Evolutionary conservation across 331 rosid species (phyloP).

Genomic region (Quercus lobata): DNA sequence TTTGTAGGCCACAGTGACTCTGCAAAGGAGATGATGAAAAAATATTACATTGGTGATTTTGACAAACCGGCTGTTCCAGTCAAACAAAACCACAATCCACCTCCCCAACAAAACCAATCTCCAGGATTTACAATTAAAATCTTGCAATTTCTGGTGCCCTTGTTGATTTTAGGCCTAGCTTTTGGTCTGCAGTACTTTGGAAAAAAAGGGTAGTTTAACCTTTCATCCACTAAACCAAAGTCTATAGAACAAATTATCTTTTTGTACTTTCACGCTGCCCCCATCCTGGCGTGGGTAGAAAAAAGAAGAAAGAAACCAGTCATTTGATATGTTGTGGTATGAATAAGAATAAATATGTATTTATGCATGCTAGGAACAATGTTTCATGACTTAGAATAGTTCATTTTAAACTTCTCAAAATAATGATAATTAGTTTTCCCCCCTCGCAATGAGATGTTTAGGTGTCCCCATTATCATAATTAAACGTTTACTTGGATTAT

Average conservation of each 20-base stretch:
- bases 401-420: too few species aligned
- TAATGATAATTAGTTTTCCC: too few species aligned
- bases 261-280: neutral
- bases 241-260: neutral
- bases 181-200: conserved; percentile 53
- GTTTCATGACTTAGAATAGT: too few species aligned
- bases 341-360: too few species aligned
- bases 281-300: too few species aligned
- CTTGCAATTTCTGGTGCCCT: conserved; percentile 55
- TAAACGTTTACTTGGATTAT: too few species aligned
- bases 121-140: conserved; percentile 40
- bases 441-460: too few species aligned
- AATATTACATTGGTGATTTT: conserved; percentile 56
- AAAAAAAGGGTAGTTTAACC: conserved; percentile 32
- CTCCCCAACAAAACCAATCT: conserved; percentile 31
- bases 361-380: too few species aligned
- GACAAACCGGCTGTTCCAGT: conserved; percentile 51
- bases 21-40: conserved; percentile 59
- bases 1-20: conserved; percentile 72
- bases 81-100: conserved; percentile 13
- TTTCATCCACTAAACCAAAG: conserved; percentile 9
- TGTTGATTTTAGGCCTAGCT: conserved; percentile 64
- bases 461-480: too few species aligned
- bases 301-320: too few species aligned
- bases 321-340: too few species aligned